A percentile compares a stretch with the other conserved stretches of the same genome.
These are phyloP conservation scores for Novymonas esmeraldas DNA, from an alignment of 208 protist species.

Conservation along the genomic window DNA sequence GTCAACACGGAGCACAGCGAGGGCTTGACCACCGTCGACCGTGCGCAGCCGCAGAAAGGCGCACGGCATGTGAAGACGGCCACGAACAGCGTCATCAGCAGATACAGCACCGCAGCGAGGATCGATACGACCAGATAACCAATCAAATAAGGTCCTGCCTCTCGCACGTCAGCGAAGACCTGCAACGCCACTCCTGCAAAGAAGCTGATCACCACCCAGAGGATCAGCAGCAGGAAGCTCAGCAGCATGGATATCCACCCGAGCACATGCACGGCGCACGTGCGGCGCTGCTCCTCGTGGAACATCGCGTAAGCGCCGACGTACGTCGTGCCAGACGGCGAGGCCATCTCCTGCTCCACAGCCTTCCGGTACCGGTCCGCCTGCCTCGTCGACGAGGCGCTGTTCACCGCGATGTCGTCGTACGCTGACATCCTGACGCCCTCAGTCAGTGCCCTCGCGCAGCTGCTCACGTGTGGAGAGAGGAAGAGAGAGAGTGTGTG, in stretches of 20 bases:
- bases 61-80: not conserved
- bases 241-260: not conserved
- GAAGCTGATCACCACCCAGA: not conserved
- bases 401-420: not conserved
- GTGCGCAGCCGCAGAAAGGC: not conserved
- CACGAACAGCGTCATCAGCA: not conserved
- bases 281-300: not conserved
- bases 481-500: not conserved
- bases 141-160: too few species aligned
- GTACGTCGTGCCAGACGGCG: not conserved
- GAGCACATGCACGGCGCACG: not conserved
- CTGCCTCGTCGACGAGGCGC: not conserved
- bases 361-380: not conserved
- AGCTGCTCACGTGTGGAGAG: too few species aligned
- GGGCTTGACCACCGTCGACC: not conserved
- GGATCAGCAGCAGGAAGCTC: not conserved
- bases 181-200: not conserved
- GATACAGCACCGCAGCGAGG: not conserved
- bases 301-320: not conserved
- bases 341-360: not conserved
- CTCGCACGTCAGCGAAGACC: not conserved
- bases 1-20: not conserved
- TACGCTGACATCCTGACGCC: not conserved
- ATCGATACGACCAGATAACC: not conserved
- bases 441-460: too few species aligned